Evolutionary conservation across 306 rosid species (phyloP).

Genomic region (Trifolium repens): DNA sequence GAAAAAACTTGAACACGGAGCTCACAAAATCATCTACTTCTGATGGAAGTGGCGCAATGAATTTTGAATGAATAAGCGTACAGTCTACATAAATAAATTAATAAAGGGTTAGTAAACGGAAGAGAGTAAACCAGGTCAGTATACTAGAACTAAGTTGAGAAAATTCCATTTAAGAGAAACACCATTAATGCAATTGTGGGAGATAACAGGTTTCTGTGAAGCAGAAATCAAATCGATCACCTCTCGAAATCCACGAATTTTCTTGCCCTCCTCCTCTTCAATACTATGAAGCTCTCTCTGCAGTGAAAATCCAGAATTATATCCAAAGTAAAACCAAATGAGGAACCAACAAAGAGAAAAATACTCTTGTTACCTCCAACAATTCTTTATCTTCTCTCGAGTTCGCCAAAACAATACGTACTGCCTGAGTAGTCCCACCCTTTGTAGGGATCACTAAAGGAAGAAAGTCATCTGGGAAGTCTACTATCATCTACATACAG

Average conservation of each 20-base stretch:
- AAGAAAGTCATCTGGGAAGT: slow-evolving; percentile 67
- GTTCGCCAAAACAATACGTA: slow-evolving; percentile 66
- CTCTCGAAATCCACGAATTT: slow-evolving; percentile 87
- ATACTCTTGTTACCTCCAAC: slow-evolving; percentile 60
- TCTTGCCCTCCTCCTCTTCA: slow-evolving; percentile 73
- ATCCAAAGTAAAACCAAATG: slow-evolving; percentile 11
- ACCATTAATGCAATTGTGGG: slow-evolving; percentile 85
- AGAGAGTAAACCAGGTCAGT: slow-evolving; percentile 34
- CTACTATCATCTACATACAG: slow-evolving; percentile 68
- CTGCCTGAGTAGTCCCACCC: slow-evolving; percentile 60
- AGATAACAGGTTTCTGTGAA: slow-evolving; percentile 95
- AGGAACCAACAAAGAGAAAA: slow-evolving; percentile 12
- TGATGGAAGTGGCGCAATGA: slow-evolving; percentile 72
- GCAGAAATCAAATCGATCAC: slow-evolving; percentile 97
- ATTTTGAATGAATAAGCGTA: slow-evolving; percentile 77
- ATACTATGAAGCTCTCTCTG: slow-evolving; percentile 66
- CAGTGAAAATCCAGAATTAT: slow-evolving; percentile 31
- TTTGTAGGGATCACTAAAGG: slow-evolving; percentile 62
- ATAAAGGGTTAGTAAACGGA: slow-evolving; percentile 36
- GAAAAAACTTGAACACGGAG: slow-evolving; percentile 62
- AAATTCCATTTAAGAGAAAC: slow-evolving; percentile 56
- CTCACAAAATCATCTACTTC: slow-evolving; percentile 67
- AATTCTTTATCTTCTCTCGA: slow-evolving; percentile 79
- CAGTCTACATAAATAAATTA: slow-evolving; percentile 67
- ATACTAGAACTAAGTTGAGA: slow-evolving; percentile 37